Conservation (phyloP, 2,329 filamentous ascomycete genomes). For the Aulographum hederae region DNA sequence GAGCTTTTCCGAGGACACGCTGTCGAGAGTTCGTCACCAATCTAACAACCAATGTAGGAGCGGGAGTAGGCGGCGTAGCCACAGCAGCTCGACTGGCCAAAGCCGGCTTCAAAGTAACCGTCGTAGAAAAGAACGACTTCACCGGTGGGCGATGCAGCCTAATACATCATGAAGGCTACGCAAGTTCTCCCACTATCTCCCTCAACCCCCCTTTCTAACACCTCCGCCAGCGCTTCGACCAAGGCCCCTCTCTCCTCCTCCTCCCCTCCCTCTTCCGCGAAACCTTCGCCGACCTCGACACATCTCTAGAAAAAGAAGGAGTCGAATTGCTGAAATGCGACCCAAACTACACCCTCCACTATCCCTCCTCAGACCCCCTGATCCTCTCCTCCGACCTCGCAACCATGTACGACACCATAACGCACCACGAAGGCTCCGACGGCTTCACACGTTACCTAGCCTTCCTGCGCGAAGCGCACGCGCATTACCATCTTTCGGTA, state of each 20-base stretch:
- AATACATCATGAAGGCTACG: constrained; percentile 40
- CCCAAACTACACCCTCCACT: constrained; percentile 60
- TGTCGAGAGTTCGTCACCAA: too few relatives aligned
- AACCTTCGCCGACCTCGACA: constrained; percentile 50
- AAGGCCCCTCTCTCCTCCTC: constrained; percentile 56
- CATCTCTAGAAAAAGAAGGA: constrained; percentile 45
- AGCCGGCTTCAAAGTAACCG: constrained; percentile 52
- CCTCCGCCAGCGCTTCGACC: constrained; percentile 44
- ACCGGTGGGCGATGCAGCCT: constrained; percentile 55
- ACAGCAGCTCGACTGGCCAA: constrained; percentile 53
- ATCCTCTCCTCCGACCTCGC: constrained; percentile 47
- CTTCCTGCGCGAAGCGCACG: constrained; percentile 48
- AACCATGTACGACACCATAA: constrained; percentile 53
- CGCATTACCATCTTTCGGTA: constrained; percentile 51
- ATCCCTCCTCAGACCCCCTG: constrained; percentile 47
- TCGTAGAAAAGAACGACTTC: constrained; percentile 61
- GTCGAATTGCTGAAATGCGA: constrained; percentile 53
- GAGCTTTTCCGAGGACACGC: too few relatives aligned
- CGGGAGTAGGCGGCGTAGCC: constrained; percentile 54
- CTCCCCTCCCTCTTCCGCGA: constrained; percentile 53
- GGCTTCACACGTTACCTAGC: constrained; percentile 51
- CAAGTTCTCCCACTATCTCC: constrained; percentile 9
- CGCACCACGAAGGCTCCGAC: constrained; percentile 53
- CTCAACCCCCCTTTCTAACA: constrained; percentile 5
- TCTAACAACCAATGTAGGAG: too few relatives aligned